phyloP scores from a whole-genome alignment of 2,329 filamentous ascomycete genomes.

The Dactylellina leptospora region DNA sequence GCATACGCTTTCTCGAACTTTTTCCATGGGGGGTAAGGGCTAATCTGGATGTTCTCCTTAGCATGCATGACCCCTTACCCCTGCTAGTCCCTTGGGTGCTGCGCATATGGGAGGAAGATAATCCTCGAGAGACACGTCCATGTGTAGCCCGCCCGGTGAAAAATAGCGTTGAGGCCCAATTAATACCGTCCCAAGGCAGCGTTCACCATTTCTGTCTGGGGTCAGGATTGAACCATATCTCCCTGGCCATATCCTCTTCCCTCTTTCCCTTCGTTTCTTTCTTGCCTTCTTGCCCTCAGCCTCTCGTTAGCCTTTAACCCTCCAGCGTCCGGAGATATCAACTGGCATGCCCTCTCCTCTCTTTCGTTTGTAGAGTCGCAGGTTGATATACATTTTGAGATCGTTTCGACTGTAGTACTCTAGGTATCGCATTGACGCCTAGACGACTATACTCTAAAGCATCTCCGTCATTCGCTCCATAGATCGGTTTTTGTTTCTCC shows the following conservation, averaged over 20 bases:
- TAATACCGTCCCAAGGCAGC: slow-evolving; percentile 45
- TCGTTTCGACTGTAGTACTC: slow-evolving; percentile 43
- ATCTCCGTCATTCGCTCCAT: slow-evolving; percentile 50
- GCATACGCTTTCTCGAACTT: slow-evolving; percentile 51
- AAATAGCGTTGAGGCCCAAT: slow-evolving; percentile 31
- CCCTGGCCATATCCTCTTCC: slow-evolving; percentile 35
- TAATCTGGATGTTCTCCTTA: slow-evolving; percentile 54
- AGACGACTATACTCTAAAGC: slow-evolving; percentile 26
- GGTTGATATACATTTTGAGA: slow-evolving; percentile 56
- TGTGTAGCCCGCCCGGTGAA: slow-evolving; percentile 47
- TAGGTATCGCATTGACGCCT: slow-evolving; percentile 21
- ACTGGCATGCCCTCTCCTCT: slow-evolving; percentile 52
- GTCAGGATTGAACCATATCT: slow-evolving; percentile 49
- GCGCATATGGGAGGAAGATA: slow-evolving; percentile 52
- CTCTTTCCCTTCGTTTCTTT: slow-evolving; percentile 52
- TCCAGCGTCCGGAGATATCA: slow-evolving; percentile 51
- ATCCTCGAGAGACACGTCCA: slow-evolving; percentile 52
- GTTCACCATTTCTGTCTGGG: slow-evolving; percentile 52
- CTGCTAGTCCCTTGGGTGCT: slow-evolving; percentile 49
- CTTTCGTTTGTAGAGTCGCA: slow-evolving; percentile 51
- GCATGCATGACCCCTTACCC: slow-evolving; percentile 47
- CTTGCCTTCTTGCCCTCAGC: slow-evolving; percentile 43
- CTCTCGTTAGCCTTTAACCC: slow-evolving; percentile 47
- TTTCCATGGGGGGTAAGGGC: slow-evolving; percentile 32
- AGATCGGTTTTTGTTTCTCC: slow-evolving; percentile 28